Base-by-base conservation (phyloP, 2,329 filamentous ascomycete genomes). In the Hymenoscyphus scutula region DNA sequence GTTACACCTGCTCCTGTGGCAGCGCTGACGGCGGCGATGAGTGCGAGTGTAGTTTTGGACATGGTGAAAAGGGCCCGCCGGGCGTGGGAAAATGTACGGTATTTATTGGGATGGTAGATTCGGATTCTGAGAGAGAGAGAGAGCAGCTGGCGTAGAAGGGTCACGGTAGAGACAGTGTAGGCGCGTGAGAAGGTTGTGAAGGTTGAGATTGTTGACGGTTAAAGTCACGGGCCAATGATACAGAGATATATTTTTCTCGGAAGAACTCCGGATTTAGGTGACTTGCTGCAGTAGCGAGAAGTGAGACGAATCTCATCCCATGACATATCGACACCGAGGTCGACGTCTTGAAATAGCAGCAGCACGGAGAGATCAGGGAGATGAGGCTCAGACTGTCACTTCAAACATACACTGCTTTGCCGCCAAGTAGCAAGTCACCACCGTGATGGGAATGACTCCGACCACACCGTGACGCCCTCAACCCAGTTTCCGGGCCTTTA, bases 21-120 rank as follows among this genome's bases (percentile, higher is more conserved):
- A 69, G 90, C 90, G 75, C 90, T 87, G 72, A 90, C 83, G 66
- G 87, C 89, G 71, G 90, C 90, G 71, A 93, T 88, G 64, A 91
- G 82, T 68, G 89, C 89, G 70, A 94, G 73, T 37, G 89, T 92
- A 27, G 87, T 82, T 76, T 93, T 94, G 63, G 90, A 92, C 90
- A 94, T 94, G 68, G 63, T 81, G 76, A 62, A 48, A 62, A 23
- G 15, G 34, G 45, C 53, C 60, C 55, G 19, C 2, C 32, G 62
- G 62, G 60, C 30, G 29, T 7, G 45, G 10, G 13, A 37, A 53
- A 25, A 5, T 32, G 29, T 7, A 30, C 13, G 45, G 56, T 68
- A 67, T 68, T 67, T 69, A 68, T 71, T 69, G 19, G 34, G 15
- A n/a, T 32, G 13, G 29, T 29, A n/a, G 56, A 45, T 25, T 38